Evolutionary conservation across 2,329 filamentous ascomycete genomes (phyloP), one percentile per base, ranked within the genome.

Genomic region (Xylaria sp.): DNA sequence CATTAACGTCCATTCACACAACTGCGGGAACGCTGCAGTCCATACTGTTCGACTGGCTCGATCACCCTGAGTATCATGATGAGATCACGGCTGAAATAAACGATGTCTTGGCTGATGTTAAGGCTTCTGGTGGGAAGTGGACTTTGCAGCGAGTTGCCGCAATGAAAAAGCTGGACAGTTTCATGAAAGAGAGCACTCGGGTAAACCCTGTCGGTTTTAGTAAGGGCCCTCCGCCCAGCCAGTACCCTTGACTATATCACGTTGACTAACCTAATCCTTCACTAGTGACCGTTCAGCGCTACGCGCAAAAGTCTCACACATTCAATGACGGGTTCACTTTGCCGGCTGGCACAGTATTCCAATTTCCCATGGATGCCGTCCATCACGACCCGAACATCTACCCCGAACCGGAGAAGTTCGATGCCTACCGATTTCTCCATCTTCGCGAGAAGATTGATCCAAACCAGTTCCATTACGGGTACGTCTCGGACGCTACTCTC

Each of bases 401-500:
- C 20, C 48, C 69, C n/a, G 15, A 54, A 6, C 61, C 72, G 0
- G 51, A 25, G 1, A 57, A 37, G 2, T 76, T 76, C 34, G 72
- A 75, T 32, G 69, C 69, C 6, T 68, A 62, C 10, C 70, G 74
- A 4, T 75, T 69, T 57, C 54, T 66, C 12, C 63, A 68, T 18
- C 65, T 63, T 55, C 66, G 72, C 1, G 64, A 73, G 37, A n/a
- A 56, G 0, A 59, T 67, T 46, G 74, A 75, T 23, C 60, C 69
- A 0, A 74, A 60, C 71, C 70, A 72, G 34, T 76, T 72, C 52
- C 74, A 75, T 37, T 75, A 73, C 37, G 70, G 70, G 8, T 76
- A 67, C 18, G 68, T 74, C 12, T 67, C 70, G 28, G 74, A 76
- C 20, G 68, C 69, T 44, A 69, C 65, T 48, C 25, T 74, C 3